phyloP scores from a whole-genome alignment of 805 yeast genomes.

The Spathaspora sp. region DNA sequence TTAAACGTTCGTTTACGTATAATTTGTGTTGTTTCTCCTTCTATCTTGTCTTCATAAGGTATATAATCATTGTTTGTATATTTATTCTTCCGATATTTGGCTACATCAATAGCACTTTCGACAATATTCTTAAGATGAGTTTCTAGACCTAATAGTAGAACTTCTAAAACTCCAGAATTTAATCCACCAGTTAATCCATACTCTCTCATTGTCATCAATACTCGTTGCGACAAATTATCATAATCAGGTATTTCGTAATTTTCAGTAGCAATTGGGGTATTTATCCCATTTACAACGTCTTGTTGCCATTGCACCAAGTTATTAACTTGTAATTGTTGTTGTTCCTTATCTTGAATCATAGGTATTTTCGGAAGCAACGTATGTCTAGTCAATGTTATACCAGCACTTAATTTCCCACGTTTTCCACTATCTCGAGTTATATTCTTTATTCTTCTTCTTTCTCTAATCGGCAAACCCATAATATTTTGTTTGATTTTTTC shows the following conservation, averaged over 20 bases:
- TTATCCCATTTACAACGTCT: slow-evolving; percentile 82
- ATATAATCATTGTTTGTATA: slow-evolving; percentile 35
- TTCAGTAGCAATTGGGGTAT: slow-evolving; percentile 76
- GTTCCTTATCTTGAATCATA: slow-evolving; percentile 50
- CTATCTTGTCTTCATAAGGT: slow-evolving; percentile 6
- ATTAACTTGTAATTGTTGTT: slow-evolving; percentile 41
- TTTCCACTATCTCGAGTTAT: slow-evolving; percentile 83
- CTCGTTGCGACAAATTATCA: slow-evolving; percentile 60
- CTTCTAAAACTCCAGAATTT: slow-evolving; percentile 74
- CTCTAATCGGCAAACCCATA: slow-evolving; percentile 79
- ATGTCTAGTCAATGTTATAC: slow-evolving; percentile 66
- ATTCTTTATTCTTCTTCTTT: slow-evolving; percentile 77
- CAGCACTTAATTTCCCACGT: slow-evolving; percentile 66
- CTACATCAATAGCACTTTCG: slow-evolving; percentile 71
- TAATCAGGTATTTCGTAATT: slow-evolving; percentile 79
- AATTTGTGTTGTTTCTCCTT: not conserved
- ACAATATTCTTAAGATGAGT: slow-evolving; percentile 70
- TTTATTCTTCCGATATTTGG: slow-evolving; percentile 54
- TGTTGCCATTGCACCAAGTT: slow-evolving; percentile 83
- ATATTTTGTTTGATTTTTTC: slow-evolving; percentile 82
- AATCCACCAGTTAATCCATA: slow-evolving; percentile 82
- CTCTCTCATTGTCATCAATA: slow-evolving; percentile 83
- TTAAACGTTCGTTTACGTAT: slow-evolving; percentile 17
- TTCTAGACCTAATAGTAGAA: slow-evolving; percentile 78
- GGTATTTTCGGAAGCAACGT: slow-evolving; percentile 84